Conservation (phyloP, 1,284 basidiomycete species). For the Schizophyllum amplum region DNA sequence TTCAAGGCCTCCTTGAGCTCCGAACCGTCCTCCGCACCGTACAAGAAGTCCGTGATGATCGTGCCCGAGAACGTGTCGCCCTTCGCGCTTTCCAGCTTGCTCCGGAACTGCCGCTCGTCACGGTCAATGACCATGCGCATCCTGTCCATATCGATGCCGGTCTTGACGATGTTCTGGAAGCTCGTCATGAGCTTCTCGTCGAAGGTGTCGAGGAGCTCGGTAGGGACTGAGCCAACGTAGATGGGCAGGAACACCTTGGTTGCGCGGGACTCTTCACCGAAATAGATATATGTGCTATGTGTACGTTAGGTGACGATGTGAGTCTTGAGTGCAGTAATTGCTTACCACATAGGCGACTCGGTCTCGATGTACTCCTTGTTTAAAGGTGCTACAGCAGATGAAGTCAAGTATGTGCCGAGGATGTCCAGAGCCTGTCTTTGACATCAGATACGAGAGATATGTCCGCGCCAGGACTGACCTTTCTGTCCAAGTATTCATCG, state of each 20-base stretch:
- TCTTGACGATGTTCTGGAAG: conserved; percentile 62
- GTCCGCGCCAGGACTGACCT: conserved; percentile 35
- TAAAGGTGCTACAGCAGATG: conserved; percentile 82
- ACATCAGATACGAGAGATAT: background rate
- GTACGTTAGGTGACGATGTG: conserved; percentile 14
- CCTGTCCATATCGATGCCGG: conserved; percentile 87
- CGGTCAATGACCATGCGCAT: conserved; percentile 86
- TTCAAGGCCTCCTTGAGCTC: conserved; percentile 72
- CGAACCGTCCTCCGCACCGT: conserved; percentile 79
- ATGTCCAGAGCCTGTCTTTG: conserved; percentile 69
- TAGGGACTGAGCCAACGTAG: conserved; percentile 81
- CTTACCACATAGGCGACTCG: conserved; percentile 79
- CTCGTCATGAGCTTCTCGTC: conserved; percentile 64
- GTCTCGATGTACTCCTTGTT: conserved; percentile 94
- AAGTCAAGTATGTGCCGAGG: conserved; percentile 84
- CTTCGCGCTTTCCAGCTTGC: conserved; percentile 67
- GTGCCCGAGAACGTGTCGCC: conserved; percentile 68
- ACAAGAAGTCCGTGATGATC: conserved; percentile 84
- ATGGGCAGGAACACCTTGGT: conserved; percentile 70
- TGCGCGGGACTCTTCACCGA: conserved; percentile 74
- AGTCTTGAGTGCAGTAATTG: conserved; percentile 7
- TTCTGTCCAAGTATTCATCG: conserved; percentile 68
- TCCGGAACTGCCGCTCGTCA: conserved; percentile 83
- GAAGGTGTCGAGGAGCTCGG: conserved; percentile 70
- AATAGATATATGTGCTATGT: conserved; percentile 74